Evolutionary conservation across 2,329 filamentous ascomycete species (phyloP).

Genomic region (Neofusicoccum sp.): DNA sequence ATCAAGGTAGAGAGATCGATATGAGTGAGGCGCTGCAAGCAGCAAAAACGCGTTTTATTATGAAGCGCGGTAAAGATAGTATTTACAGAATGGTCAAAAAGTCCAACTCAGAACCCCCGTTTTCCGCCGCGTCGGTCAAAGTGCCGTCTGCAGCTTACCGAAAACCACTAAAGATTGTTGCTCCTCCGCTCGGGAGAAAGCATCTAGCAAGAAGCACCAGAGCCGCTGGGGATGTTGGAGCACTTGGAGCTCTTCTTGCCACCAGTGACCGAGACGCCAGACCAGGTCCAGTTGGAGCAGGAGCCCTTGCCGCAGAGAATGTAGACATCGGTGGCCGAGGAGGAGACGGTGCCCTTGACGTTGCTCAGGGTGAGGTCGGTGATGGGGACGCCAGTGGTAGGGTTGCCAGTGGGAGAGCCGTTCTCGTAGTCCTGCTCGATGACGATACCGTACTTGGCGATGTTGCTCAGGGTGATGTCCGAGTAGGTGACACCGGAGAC

Average conservation of each 20-base stretch:
- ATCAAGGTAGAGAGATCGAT: no score
- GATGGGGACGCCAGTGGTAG: slow-evolving; percentile 53
- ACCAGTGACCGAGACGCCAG: slow-evolving; percentile 42
- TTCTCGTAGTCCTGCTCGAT: slow-evolving; percentile 58
- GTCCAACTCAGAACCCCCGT: background rate
- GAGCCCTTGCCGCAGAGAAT: slow-evolving; percentile 58
- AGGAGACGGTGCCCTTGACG: slow-evolving; percentile 44
- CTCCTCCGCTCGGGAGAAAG: background rate
- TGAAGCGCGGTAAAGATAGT: slow-evolving; percentile 4
- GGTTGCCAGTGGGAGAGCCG: slow-evolving; percentile 45
- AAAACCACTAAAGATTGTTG: background rate
- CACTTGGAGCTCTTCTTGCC: slow-evolving; percentile 42
- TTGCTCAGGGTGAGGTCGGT: slow-evolving; percentile 45
- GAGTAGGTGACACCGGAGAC: slow-evolving; percentile 53
- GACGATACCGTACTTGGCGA: slow-evolving; percentile 54
- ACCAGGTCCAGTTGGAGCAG: slow-evolving; percentile 60
- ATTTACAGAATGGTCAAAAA: slow-evolving; percentile 14
- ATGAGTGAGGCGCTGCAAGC: background rate
- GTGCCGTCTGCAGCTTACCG: no score
- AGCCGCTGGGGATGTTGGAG: slow-evolving; percentile 36
- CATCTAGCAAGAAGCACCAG: slow-evolving; percentile 37
- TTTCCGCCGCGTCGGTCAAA: background rate
- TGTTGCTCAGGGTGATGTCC: slow-evolving; percentile 50
- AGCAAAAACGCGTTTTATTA: slow-evolving; percentile 12
- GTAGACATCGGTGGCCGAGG: slow-evolving; percentile 47